Evolutionary conservation across 768 basidiomycete species (phyloP), one percentile per base, ranked within the genome.

Genomic region (Trametes cinnabarina): DNA sequence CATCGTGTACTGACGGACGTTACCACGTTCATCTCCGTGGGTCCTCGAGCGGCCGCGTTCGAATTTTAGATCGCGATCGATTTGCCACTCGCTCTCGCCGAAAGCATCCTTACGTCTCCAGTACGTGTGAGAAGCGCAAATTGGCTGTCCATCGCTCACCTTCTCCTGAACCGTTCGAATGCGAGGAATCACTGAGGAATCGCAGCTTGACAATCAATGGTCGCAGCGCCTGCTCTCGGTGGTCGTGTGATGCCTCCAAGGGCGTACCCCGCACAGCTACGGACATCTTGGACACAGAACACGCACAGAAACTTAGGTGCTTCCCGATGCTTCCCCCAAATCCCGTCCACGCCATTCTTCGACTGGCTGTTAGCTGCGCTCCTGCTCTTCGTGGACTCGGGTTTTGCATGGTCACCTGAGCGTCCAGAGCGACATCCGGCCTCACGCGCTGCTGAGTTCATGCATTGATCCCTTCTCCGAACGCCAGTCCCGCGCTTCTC

Each of bases 161-260:
- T 3, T 23, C 39, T 57, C 6, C 56, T 51, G 48, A 42, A 51
- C 41, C 35, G 48, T 50, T 57, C 49, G 41, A 57, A 49, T 32
- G 40, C 34, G 30, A 30, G n/a, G 49, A 43, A n/a, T 32, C 37
- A 37, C 46, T 23, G 30, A 30, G n/a, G 49, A 43, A n/a, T 32
- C 37, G 46, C 46, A n/a, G n/a, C 35, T 23, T 41, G 48, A 23
- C 42, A 28, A 26, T 30, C 40, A 11, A 8, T 40, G n/a, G 15
- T 12, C 32, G 9, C 25, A 4, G 22, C 32, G 40, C 28, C 17
- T 35, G 40, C 22, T 7, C 42, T 34, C 23, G 10, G 11, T 39
- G 34, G 49, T 57, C 56, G 48, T 57, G 56, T 51, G 56, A 51
- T 46, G 42, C 30, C 22, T 26, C 30, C 19, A n/a, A 26, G 42